phyloP scores from a whole-genome alignment of 257 asterid genomes.

The Voacanga thouarsii region DNA sequence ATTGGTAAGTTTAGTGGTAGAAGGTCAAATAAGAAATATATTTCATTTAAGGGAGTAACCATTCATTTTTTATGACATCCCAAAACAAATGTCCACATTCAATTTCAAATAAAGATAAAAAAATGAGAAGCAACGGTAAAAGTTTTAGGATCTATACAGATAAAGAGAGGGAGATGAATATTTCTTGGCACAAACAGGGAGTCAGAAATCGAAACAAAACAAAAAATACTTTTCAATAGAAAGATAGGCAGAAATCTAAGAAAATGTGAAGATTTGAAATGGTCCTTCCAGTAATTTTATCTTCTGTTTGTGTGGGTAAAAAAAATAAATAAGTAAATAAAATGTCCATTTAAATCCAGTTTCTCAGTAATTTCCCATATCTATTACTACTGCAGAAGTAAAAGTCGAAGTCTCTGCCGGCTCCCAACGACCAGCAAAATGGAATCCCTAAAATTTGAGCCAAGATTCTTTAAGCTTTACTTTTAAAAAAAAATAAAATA shows the following conservation, averaged over 20 bases:
- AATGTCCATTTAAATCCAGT: neutral
- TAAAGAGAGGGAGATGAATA: neutral
- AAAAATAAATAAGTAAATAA: too few species aligned
- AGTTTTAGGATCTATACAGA: neutral
- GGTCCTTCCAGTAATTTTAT: neutral
- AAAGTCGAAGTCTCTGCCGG: neutral
- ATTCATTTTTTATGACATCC: too few species aligned
- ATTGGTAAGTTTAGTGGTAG: too few species aligned
- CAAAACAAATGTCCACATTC: too few species aligned
- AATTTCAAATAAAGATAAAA: too few species aligned
- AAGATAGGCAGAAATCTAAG: neutral
- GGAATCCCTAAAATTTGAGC: neutral
- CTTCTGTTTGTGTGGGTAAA: neutral
- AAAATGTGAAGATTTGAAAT: neutral
- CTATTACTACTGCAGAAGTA: neutral
- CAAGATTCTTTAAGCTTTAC: neutral
- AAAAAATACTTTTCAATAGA: too few species aligned
- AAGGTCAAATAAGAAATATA: too few species aligned
- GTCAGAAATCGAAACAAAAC: neutral
- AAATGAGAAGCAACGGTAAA: neutral
- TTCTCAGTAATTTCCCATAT: neutral
- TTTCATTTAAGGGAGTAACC: too few species aligned
- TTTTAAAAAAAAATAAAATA: too few species aligned
- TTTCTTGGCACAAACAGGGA: neutral
- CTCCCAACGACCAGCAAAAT: neutral